A percentile compares a stretch with the other conserved stretches of the same genome.
These are phyloP conservation scores for Tolypocladium inflatum DNA, from an alignment of 2,329 filamentous ascomycete species.

Conservation along the genomic window DNA sequence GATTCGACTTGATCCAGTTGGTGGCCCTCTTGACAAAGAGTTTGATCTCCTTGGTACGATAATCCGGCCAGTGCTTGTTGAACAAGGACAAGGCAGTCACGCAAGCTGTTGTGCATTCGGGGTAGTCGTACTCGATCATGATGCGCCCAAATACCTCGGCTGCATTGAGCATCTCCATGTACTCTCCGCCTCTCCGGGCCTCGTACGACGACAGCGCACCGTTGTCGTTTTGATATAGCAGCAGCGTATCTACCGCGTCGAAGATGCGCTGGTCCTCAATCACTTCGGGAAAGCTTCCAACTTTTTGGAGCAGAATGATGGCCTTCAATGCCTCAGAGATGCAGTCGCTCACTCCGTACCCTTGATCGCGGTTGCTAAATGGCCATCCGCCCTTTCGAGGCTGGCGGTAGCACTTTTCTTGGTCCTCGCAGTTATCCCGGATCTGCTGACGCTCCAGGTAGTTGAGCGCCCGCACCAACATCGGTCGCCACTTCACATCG, in stretches of 20 bases:
- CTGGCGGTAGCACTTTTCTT: constrained; percentile 78
- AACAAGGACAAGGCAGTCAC: constrained; percentile 83
- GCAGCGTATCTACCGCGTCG: constrained; percentile 80
- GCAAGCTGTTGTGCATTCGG: constrained; percentile 92
- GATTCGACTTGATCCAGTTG: constrained; percentile 71
- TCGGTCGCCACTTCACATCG: constrained; percentile 67
- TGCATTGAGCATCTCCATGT: constrained; percentile 80
- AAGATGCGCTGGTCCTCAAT: constrained; percentile 71
- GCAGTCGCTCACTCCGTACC: constrained; percentile 93
- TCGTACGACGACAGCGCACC: constrained; percentile 92
- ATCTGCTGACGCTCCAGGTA: constrained; percentile 93
- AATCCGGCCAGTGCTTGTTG: constrained; percentile 69
- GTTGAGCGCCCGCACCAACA: constrained; percentile 71
- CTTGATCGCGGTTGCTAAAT: constrained; percentile 86
- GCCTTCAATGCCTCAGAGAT: constrained; percentile 85
- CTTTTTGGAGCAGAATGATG: constrained; percentile 74
- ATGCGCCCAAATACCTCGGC: constrained; percentile 95
- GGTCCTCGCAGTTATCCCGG: constrained; percentile 67
- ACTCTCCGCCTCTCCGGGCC: constrained; percentile 64
- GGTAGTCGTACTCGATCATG: constrained; percentile 98
- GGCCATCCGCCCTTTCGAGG: constrained; percentile 90
- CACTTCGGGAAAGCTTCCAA: constrained; percentile 62
- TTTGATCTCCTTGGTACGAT: constrained; percentile 67
- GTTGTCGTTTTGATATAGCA: constrained; percentile 81
- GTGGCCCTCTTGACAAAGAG: constrained; percentile 65